Evolutionary conservation across 345 rosid genomes (phyloP).

Genomic region (Turritis glabra): DNA sequence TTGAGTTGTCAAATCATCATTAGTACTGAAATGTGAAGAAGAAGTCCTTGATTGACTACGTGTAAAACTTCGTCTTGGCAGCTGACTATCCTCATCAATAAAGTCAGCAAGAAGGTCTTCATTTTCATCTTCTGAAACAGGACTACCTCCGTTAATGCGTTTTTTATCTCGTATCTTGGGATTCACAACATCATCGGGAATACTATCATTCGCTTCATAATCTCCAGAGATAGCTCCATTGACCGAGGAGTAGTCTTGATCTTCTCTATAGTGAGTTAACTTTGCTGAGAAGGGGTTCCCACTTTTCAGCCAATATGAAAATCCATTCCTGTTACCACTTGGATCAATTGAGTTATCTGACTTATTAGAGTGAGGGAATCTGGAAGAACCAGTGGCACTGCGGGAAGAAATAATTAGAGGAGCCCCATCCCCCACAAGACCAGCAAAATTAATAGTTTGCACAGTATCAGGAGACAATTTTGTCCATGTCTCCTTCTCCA

Average conservation of each 20-base stretch:
- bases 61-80: constrained; percentile 84
- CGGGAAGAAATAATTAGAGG: constrained; percentile 63
- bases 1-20: constrained; percentile 77
- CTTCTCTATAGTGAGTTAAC: constrained; percentile 48
- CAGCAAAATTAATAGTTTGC: constrained; percentile 77
- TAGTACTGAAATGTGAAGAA: constrained; percentile 52
- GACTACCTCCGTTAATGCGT: constrained; percentile 54
- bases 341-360: constrained; percentile 43
- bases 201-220: constrained; percentile 47
- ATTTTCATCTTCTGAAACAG: constrained; percentile 81
- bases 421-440: constrained; percentile 97
- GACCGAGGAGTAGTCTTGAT: constrained; percentile 44
- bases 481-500: constrained; percentile 95
- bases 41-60: constrained; percentile 42
- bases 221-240: constrained; percentile 54
- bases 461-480: constrained; percentile 72
- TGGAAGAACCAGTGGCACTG: constrained; percentile 46
- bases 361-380: constrained; percentile 51
- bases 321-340: constrained; percentile 60
- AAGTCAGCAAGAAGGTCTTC: constrained; percentile 98
- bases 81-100: constrained; percentile 99
- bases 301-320: constrained; percentile 73
- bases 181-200: constrained; percentile 46
- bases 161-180: constrained; percentile 41
- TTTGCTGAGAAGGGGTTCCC: constrained; percentile 87